A percentile compares a stretch with the other conserved stretches of the same genome.
Evolutionary conservation across 1,284 basidiomycete genomes (phyloP).

Genomic region (Paramarasmius palmivorus): DNA sequence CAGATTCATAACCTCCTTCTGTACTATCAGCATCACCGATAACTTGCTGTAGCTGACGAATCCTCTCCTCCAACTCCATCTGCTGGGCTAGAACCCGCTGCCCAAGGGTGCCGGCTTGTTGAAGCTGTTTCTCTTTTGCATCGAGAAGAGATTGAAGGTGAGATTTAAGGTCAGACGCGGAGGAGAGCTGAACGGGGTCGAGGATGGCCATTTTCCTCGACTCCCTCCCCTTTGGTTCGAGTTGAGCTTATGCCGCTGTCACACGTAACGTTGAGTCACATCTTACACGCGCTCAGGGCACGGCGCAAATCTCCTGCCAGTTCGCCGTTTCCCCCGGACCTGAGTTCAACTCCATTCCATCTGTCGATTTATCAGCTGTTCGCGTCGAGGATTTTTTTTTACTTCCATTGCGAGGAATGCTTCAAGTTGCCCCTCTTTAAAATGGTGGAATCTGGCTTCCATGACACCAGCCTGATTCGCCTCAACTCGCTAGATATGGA

Average conservation of each 20-base stretch:
- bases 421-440: too few species aligned
- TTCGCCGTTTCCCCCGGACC: background rate
- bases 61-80: conserved; percentile 86
- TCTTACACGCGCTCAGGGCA: background rate
- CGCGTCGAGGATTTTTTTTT: conserved; percentile 47
- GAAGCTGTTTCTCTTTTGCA: conserved; percentile 86
- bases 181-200: conserved; percentile 32
- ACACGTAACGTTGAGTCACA: background rate
- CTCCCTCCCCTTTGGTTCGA: background rate
- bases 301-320: background rate
- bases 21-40: conserved; percentile 26
- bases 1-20: conserved; percentile 10
- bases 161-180: conserved; percentile 66
- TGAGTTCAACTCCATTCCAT: conserved; percentile 52
- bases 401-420: too few species aligned
- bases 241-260: conserved; percentile 3
- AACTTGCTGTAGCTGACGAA: conserved; percentile 73
- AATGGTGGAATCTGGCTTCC: too few species aligned
- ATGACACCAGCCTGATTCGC: too few species aligned
- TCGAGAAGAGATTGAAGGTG: conserved; percentile 83
- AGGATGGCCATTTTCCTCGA: conserved; percentile 10
- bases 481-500: too few species aligned
- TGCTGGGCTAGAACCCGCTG: conserved; percentile 90
- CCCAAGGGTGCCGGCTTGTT: conserved; percentile 87
- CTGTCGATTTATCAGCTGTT: conserved; percentile 80